Conservation (phyloP, 2,329 filamentous ascomycete genomes). For the Scolecobasidium constrictum region DNA sequence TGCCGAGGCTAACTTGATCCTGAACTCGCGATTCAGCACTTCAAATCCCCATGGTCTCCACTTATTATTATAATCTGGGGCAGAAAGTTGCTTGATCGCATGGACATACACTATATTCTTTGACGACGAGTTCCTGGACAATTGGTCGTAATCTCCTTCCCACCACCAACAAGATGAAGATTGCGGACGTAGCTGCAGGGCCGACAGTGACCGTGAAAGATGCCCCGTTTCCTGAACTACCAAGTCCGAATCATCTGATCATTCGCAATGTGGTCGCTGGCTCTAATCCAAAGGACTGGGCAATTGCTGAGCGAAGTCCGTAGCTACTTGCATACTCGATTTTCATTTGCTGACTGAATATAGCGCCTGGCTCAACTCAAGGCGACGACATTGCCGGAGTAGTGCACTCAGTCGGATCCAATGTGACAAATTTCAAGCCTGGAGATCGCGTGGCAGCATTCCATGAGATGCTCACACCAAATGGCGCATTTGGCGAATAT, state of each 20-base stretch:
- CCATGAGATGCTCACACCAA: conserved; percentile 39
- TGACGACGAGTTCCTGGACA: no score
- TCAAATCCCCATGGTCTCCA: no score
- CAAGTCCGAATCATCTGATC: conserved; percentile 13
- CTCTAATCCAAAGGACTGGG: conserved; percentile 39
- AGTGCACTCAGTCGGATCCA: conserved; percentile 42
- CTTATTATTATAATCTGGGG: no score
- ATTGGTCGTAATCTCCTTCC: no score
- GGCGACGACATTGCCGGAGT: conserved; percentile 47
- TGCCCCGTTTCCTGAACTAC: conserved; percentile 19
- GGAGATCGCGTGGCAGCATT: conserved; percentile 49
- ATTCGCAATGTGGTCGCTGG: conserved; percentile 24
- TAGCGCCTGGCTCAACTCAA: conserved; percentile 25
- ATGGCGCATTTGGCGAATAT: conserved; percentile 52
- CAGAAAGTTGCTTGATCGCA: no score
- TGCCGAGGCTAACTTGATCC: no score
- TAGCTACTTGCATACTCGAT: background rate
- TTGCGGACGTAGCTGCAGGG: conserved; percentile 23
- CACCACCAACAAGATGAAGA: no score
- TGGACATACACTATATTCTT: no score
- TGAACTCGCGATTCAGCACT: no score
- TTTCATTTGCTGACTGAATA: conserved; percentile 12
- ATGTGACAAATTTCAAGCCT: conserved; percentile 46
- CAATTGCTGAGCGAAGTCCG: background rate
- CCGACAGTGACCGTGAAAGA: conserved; percentile 27